Base-by-base conservation (phyloP, 768 basidiomycete species). In the Tricholoma sp. region DNA sequence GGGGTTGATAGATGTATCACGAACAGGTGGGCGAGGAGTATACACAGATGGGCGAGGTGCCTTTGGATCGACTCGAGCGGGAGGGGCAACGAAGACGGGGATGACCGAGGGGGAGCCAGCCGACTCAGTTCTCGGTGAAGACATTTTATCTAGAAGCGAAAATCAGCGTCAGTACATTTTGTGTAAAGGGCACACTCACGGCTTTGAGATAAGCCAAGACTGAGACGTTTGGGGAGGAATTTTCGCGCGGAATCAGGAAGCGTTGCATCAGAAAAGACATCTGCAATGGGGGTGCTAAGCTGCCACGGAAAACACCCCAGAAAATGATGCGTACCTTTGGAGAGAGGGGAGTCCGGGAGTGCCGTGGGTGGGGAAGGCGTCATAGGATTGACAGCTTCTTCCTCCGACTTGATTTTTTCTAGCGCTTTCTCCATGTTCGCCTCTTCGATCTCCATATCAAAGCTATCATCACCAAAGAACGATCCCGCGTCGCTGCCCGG, bases 381-480 rank as follows among this genome's bases (percentile, higher is more conserved):
- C 8, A n/a, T 29, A 3, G 29, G 29, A 45, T 59, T 50, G 50
- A 12, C 29, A 50, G 18, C n/a, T n/a, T 54, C 47, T 41, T 62
- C 52, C 24, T 56, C 54, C 54, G 41, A 35, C 37, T 50, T 50
- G 9, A 59, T 64, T 12, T 31, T 60, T 34, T 64, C 58, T 18
- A 62, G 39, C 14, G 61, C 54, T 37, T 31, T 62, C 59, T 59
- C 65, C 64, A 58, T 64, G 54, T 62, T 71, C 55, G 57, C 62
- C 55, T 65, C 63, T 47, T 69, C 67, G 4, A 61, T 49, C 31
- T 56, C 64, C 62, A 73, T 58, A 39, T 77, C 74, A 55, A 76
- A 77, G 59, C 75, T 75, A 34, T 74, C 70, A 46, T 79, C 78
- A 34, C 74, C 75, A 22, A 74, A 58, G 51, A 74, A 73, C 4